Evolutionary conservation across 108 stramenopile species (phyloP), one percentile per base, ranked within the genome.

Genomic region (Skeletonema tropicum): DNA sequence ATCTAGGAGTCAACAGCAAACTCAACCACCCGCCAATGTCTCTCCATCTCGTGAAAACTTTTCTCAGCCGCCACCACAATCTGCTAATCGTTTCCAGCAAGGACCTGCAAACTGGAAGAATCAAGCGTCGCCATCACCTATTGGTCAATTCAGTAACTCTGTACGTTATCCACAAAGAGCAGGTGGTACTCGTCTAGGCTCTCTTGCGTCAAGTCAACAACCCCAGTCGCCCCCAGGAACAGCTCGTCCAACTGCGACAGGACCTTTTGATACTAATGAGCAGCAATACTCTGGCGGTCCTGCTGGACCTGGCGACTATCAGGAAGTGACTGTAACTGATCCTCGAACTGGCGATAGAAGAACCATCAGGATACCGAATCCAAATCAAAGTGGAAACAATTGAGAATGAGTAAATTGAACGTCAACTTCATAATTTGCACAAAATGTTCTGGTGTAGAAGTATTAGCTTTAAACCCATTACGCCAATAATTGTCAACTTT

Each of bases 111-210:
- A 23, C 52, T 55, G 52, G 52, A 55, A 25, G 52, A 55, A 55
- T 55, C 21, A 55, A 55, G 52, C 52, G 23, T 55, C 52, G 23
- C 52, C 52, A 55, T 55, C 52, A 23, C 52, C 52, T 55, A 55
- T 55, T 55, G 52, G 52, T 25, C 52, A 55, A 55, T 55, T 55
- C 52, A 55, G 52, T 17, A 55, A 55, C 7, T 55, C 52, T 55
- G 52, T 55, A 23, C 52, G 52, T 6, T 23, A 55, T 55, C 21
- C 52, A 23, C 52, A 25, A 23, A 55, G 19, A 23, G 19, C 19
- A 23, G 23, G 52, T 21, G 52, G 52, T 0, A 55, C 52, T 55
- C 52, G 52, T 6, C 7, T 55, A 23, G 52, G 52, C 52, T 55
- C 52, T 55, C 52, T 55, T 55, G 52, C 52, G 52, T 55, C 52